Conservation (phyloP, 441 rosid genomes). For the Adansonia madagascariensis region DNA sequence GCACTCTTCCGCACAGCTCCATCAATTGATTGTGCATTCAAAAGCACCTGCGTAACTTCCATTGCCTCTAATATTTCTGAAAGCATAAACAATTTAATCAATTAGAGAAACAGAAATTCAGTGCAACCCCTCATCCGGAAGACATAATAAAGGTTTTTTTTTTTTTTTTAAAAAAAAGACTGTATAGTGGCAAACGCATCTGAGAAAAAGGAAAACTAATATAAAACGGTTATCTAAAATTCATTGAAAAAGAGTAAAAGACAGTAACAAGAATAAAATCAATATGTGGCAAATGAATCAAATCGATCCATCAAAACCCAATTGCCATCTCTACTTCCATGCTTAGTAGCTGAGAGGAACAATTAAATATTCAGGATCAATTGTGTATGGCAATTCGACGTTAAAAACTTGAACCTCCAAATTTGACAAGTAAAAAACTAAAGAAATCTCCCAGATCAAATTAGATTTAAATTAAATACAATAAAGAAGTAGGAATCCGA, state of each 20-base stretch:
- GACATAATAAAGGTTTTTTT: background rate
- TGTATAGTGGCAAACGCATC: background rate
- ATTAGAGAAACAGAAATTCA: conserved; percentile 11
- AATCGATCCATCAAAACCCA: background rate
- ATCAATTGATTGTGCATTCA: conserved; percentile 70
- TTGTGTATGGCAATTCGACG: background rate
- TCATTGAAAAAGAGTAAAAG: background rate
- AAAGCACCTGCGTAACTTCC: conserved; percentile 63
- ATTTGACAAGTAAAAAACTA: background rate
- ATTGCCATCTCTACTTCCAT: background rate
- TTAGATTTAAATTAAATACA: conserved; percentile 1
- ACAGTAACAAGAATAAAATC: background rate
- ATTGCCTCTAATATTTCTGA: conserved; percentile 38
- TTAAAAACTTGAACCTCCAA: background rate
- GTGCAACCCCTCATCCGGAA: background rate
- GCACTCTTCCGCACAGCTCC: conserved; percentile 61
- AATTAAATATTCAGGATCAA: conserved; percentile 5
- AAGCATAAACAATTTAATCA: conserved; percentile 17
- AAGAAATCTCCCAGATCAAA: background rate
- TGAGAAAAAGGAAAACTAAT: background rate
- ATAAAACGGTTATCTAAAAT: background rate
- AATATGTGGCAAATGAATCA: background rate
- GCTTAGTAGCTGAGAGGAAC: background rate
- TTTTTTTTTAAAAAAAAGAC: background rate
- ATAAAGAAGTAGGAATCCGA: background rate